These are phyloP conservation scores for Anacardium occidentale DNA, from an alignment of 345 rosid genomes.

Conservation along the genomic window DNA sequence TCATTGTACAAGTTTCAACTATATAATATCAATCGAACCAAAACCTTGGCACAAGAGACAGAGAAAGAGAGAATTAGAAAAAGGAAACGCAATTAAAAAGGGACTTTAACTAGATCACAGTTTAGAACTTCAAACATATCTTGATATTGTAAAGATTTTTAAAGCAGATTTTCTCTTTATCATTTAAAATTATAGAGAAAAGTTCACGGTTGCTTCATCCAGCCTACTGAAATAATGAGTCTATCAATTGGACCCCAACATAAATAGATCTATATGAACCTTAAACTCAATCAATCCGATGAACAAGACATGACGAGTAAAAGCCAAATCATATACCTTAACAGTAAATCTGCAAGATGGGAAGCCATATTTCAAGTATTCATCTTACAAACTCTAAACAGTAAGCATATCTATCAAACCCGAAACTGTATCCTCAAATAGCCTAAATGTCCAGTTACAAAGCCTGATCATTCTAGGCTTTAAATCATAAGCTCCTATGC, in stretches of 20 bases:
- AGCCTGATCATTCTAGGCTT: not conserved
- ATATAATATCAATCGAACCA: not conserved
- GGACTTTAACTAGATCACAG: not conserved
- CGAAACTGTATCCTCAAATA: not conserved
- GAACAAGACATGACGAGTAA: not conserved
- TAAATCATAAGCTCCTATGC: not conserved
- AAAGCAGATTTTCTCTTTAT: no score
- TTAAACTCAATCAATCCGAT: not conserved
- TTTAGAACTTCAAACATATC: constrained; percentile 1
- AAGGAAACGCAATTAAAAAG: not conserved
- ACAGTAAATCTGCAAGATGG: not conserved
- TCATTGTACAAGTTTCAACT: constrained; percentile 58
- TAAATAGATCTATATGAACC: not conserved
- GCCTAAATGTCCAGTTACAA: not conserved
- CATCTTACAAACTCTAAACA: not conserved
- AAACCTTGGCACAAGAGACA: not conserved
- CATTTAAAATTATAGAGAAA: not conserved
- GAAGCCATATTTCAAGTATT: not conserved
- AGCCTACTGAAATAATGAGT: not conserved
- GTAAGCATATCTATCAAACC: not conserved
- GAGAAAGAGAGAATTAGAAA: no score
- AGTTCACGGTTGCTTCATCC: not conserved
- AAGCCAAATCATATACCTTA: not conserved
- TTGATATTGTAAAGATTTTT: not conserved
- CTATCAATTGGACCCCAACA: not conserved